Conservation (phyloP, 1,284 basidiomycete genomes). For the Ceratobasidium sp. region DNA sequence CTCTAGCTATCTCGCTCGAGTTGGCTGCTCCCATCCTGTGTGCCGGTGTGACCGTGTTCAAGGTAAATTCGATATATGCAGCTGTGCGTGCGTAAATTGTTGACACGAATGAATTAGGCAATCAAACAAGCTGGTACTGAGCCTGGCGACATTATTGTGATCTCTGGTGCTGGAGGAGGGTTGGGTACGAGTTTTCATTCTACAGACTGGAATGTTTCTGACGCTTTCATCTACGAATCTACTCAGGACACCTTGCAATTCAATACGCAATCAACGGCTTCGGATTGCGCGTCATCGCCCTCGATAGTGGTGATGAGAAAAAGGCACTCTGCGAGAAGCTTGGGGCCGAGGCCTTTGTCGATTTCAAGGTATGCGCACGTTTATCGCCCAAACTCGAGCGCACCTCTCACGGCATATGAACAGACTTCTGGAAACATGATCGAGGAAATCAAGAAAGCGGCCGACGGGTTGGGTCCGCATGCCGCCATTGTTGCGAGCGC, state of each 20-base stretch:
- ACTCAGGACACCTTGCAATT: conserved; percentile 63
- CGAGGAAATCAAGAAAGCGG: conserved; percentile 67
- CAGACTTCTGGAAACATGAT: conserved; percentile 66
- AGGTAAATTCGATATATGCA: not conserved
- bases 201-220: not conserved
- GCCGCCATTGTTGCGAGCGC: conserved; percentile 56
- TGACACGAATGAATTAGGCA: conserved; percentile 68
- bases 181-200: conserved; percentile 49
- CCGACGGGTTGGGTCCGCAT: conserved; percentile 79
- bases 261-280: conserved; percentile 77
- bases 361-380: conserved; percentile 65
- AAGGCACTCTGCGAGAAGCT: conserved; percentile 71
- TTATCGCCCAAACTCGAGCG: not conserved
- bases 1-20: conserved; percentile 48
- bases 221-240: conserved; percentile 22
- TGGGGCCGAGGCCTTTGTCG: conserved; percentile 83
- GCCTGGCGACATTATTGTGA: conserved; percentile 83
- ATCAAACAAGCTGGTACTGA: conserved; percentile 77
- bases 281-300: conserved; percentile 82
- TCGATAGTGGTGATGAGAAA: conserved; percentile 83
- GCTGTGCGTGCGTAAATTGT: not conserved
- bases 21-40: conserved; percentile 29
- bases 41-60: conserved; percentile 71
- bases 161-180: conserved; percentile 82
- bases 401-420: conserved; percentile 25